Evolutionary conservation across 306 rosid species (phyloP).

Genomic region (Glycine tomentella): DNA sequence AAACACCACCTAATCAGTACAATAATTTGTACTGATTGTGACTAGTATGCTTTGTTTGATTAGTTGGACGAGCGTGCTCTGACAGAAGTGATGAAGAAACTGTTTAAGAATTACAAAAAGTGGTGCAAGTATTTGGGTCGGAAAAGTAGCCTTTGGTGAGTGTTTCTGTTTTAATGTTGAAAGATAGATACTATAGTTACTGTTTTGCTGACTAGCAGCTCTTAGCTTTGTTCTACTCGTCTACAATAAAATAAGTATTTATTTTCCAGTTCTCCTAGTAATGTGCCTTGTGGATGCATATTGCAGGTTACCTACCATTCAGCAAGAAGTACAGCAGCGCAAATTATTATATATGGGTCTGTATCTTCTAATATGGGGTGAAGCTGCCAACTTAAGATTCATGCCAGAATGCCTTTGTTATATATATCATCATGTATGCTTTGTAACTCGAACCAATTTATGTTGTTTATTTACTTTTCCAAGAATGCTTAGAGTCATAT

Average conservation of each 20-base stretch:
- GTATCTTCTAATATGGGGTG: constrained; percentile 99
- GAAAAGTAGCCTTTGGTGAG: constrained; percentile 95
- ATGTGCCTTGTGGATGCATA: constrained; percentile 28
- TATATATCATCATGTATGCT: constrained; percentile 92
- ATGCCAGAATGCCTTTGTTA: constrained; percentile 99
- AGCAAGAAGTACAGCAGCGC: constrained; percentile 99
- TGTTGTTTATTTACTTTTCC: constrained; percentile 9
- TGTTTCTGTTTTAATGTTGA: constrained; percentile 31
- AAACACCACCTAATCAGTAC: background rate
- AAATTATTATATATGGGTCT: constrained; percentile 97
- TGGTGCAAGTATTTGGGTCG: constrained; percentile 97
- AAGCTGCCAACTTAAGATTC: constrained; percentile 98
- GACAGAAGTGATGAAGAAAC: constrained; percentile 97
- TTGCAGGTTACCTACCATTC: constrained; percentile 97
- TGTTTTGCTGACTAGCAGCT: constrained; percentile 12
- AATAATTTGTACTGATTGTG: constrained; percentile 36
- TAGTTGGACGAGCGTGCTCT: constrained; percentile 95
- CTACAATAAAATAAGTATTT: background rate
- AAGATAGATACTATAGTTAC: constrained; percentile 22
- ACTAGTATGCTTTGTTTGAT: constrained; percentile 48
- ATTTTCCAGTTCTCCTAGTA: constrained; percentile 14
- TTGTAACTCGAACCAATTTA: constrained; percentile 5
- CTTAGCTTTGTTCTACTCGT: background rate
- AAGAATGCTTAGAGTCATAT: constrained; percentile 7
- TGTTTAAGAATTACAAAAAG: constrained; percentile 90